Evolutionary conservation across 805 yeast species (phyloP), one percentile per base, ranked within the genome.

Genomic region (Nakazawaea ambrosiae): DNA sequence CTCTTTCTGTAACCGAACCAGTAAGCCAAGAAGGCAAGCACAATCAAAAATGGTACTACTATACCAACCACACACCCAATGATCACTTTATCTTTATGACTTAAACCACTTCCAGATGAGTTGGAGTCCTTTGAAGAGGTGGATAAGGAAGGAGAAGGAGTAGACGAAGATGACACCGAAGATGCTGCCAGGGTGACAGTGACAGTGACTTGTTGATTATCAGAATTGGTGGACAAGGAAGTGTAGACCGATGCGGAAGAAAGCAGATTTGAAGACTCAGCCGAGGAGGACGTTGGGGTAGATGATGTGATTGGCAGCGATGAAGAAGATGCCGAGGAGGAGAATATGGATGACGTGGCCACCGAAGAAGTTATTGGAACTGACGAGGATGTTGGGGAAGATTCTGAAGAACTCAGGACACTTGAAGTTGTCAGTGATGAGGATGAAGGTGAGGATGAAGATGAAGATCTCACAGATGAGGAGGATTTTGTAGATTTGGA

Each of bases 51-150:
- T 2, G 89, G 84, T 1, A 78, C 76, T 36, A 85, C 85, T 11
- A 82, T 70, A 39, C 88, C 88, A 5, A 81, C 80, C 20, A 75
- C 80, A 41, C 79, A 78, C 27, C 88, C 88, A 36, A 79, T 68
- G 18, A 81, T 74, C 25, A 80, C 68, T 38, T 72, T 65, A 41
- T 70, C 57, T 35, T 70, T 67, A 12, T 62, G 49, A 1, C 79
- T 65, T 6, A 78, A 57, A 0, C 81, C 81, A 3, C 57, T 49
- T 6, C 50, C 27, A 20, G 37, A 27, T 2, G 44, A 29, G 27
- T 48, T 39, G 17, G 36, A 23, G 11, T 40, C 27, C 14, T 28
- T 28, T n/a, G 34, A 27, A 6, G 41, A 30, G 2, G 54, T 43
- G 40, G 61, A 50, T 12, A 54, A 47, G 4, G 60, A 51, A 14